phyloP scores from a whole-genome alignment of 345 rosid species.

The Carallia brachiata region DNA sequence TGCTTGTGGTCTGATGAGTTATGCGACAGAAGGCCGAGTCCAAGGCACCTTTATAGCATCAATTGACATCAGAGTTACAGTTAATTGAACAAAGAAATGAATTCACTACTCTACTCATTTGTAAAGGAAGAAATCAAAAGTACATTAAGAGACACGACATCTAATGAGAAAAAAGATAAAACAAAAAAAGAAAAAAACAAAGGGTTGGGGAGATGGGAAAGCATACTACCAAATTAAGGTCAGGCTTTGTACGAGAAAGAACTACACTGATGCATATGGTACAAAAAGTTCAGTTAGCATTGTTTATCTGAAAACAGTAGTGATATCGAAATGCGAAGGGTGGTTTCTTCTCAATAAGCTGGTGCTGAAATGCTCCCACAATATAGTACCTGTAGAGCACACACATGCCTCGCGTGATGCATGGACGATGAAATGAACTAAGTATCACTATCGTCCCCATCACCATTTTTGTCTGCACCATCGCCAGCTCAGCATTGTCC shows the following conservation, averaged over 20 bases:
- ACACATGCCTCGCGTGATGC: constrained; percentile 22
- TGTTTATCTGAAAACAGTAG: constrained; percentile 24
- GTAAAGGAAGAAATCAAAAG: background rate
- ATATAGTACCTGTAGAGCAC: constrained; percentile 5
- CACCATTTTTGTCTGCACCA: constrained; percentile 45
- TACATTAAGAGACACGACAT: background rate
- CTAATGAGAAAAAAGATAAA: too few species aligned
- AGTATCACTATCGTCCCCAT: constrained; percentile 42
- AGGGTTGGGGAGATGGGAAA: background rate
- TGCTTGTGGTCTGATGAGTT: too few species aligned
- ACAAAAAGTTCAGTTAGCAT: constrained; percentile 14
- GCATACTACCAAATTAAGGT: constrained; percentile 20
- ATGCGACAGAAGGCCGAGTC: too few species aligned
- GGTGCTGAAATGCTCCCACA: constrained; percentile 11
- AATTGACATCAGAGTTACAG: too few species aligned
- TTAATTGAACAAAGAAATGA: background rate
- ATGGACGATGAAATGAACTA: constrained; percentile 19
- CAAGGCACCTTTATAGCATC: too few species aligned
- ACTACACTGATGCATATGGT: constrained; percentile 16
- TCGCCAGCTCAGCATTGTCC: constrained; percentile 44
- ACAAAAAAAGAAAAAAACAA: background rate
- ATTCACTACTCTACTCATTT: background rate
- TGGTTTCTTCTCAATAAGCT: background rate
- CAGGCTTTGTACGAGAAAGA: constrained; percentile 1
- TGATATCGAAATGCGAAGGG: constrained; percentile 6